Conservation (phyloP, 78 protist species). For the Anaeramoeba ignava region DNA sequence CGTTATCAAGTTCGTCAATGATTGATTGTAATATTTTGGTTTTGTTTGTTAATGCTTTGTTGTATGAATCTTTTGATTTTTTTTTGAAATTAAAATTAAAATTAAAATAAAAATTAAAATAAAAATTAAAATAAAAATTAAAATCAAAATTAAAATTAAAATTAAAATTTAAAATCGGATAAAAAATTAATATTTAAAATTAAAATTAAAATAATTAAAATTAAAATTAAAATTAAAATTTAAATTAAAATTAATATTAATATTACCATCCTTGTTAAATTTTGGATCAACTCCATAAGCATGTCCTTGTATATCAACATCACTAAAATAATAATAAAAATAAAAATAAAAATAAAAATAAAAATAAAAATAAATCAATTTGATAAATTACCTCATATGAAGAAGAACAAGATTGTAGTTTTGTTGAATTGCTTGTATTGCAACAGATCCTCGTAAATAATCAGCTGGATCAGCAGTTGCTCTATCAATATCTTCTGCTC, state of each 20-base stretch:
- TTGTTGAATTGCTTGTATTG: background rate
- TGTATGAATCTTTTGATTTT: conserved; percentile 13
- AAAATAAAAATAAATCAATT: background rate
- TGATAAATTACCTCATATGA: background rate
- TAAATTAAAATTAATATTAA: too few species aligned
- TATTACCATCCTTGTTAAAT: too few species aligned
- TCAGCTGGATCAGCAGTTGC: conserved; percentile 19
- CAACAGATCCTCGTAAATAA: background rate
- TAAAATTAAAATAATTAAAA: too few species aligned
- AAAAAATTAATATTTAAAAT: too few species aligned
- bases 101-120: background rate
- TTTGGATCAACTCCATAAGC: conserved; percentile 8
- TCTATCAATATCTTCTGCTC: background rate
- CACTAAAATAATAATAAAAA: background rate
- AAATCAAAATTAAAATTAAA: too few species aligned
- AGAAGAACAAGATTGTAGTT: background rate
- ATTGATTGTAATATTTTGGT: background rate
- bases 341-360: background rate
- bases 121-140: background rate
- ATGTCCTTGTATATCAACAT: conserved; percentile 22
- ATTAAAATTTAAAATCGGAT: too few species aligned
- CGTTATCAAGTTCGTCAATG: background rate
- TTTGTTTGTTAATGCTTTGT: background rate
- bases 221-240: too few species aligned
- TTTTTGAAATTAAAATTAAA: background rate